These are phyloP conservation scores for Phalaenopsis hybrid DNA, from an alignment of 116 monocot genomes.

Conservation along the genomic window DNA sequence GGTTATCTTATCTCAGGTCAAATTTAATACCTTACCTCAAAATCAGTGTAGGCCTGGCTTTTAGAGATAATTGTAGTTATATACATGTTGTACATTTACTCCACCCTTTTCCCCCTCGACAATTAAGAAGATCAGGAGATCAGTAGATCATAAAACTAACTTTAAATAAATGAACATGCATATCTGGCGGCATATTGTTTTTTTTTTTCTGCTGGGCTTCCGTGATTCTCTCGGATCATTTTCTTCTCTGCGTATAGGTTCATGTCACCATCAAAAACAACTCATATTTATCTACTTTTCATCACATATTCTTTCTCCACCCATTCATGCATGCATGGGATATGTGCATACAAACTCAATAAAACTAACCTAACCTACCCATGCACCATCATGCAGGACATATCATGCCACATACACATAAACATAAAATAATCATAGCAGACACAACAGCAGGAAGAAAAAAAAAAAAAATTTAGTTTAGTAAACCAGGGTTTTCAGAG, in stretches of 20 bases:
- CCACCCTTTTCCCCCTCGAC: too few species aligned
- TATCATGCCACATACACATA: neutral
- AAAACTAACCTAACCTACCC: neutral
- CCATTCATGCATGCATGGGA: neutral
- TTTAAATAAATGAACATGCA: neutral
- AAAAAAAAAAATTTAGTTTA: slow-evolving; percentile 1
- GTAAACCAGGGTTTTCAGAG: slow-evolving; percentile 3
- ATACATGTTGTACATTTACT: too few species aligned
- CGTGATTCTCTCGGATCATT: neutral
- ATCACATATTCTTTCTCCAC: neutral
- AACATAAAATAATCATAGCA: neutral
- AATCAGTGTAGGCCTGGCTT: too few species aligned
- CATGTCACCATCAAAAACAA: neutral
- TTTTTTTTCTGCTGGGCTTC: neutral
- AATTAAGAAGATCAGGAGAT: too few species aligned
- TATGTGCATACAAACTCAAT: too few species aligned
- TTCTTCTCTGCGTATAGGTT: neutral
- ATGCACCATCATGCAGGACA: neutral
- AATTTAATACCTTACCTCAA: too few species aligned
- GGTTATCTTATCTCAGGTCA: too few species aligned
- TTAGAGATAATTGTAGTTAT: too few species aligned
- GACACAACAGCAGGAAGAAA: neutral
- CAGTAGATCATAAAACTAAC: too few species aligned
- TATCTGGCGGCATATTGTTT: neutral
- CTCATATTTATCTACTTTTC: neutral